Evolutionary conservation across 768 basidiomycete species (phyloP).

Genomic region (Lentinula aciculospora): DNA sequence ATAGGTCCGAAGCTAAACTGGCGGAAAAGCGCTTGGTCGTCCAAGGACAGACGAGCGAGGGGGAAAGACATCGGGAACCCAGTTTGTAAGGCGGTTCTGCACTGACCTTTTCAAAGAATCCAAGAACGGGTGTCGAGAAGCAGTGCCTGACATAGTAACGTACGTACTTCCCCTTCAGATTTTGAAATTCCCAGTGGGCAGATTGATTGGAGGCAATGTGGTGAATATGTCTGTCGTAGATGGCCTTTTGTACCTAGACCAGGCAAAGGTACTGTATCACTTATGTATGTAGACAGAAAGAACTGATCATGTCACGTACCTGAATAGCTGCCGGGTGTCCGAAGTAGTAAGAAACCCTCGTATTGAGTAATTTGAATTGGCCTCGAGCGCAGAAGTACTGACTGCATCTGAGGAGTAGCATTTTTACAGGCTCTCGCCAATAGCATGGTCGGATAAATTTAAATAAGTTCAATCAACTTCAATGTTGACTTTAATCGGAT

Average conservation of each 20-base stretch:
- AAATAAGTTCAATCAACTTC: too few relatives aligned
- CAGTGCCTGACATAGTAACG: not conserved
- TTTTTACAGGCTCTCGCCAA: too few relatives aligned
- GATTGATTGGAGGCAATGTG: not conserved
- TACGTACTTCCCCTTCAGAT: not conserved
- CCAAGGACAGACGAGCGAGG: slow-evolving; percentile 5
- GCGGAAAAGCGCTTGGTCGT: slow-evolving; percentile 8
- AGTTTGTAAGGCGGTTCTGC: not conserved
- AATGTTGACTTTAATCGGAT: too few relatives aligned
- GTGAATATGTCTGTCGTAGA: not conserved
- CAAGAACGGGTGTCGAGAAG: not conserved
- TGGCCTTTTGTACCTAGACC: not conserved
- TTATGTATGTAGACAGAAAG: not conserved
- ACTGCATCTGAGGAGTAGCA: too few relatives aligned
- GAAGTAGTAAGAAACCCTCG: too few relatives aligned
- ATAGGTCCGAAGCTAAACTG: slow-evolving; percentile 5
- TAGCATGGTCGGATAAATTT: too few relatives aligned
- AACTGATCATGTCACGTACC: not conserved
- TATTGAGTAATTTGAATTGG: too few relatives aligned
- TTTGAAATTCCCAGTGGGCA: not conserved
- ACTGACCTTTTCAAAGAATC: not conserved
- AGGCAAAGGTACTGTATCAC: not conserved
- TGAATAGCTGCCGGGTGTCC: not conserved
- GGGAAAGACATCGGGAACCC: slow-evolving; percentile 1
- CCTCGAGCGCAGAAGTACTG: too few relatives aligned